Base-by-base conservation (phyloP, 371 early-diverging fungal species). In the Mucor racemosus region DNA sequence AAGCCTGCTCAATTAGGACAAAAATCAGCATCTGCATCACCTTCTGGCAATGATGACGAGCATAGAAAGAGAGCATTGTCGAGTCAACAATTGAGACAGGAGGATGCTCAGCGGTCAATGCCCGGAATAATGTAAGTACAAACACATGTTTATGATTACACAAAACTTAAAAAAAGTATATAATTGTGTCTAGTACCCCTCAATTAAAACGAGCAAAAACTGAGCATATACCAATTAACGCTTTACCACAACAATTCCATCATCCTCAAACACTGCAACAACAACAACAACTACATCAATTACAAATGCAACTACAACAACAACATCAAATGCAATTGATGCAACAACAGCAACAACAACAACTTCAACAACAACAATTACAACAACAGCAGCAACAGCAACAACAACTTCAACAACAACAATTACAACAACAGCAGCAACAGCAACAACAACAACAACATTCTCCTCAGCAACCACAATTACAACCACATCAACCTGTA, bases 101-200 rank as follows among this genome's bases (percentile, higher is more conserved):
- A 77, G 10, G 75, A 72, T 57, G 68, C 74, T 14, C 76, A 78
- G 31, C 41, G 62, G 31, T 62, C 67, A 0, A 76, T 76, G 74
- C 48, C 77, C n/a, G 75, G 77, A 10, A 53, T 72, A n/a, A 67
- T 69, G 77, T 77, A 71, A 68, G 71, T 69, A 38, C 26, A 26
- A 26, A 26, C 26, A 26, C 3, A 3, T 26, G 26, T 26, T 26
- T 26, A 1, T 26, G 26, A 26, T 26, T 26, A 3, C 26, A 26
- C 26, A 26, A 26, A 26, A 3, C 26, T 26, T 39, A 21, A 33
- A 35, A 35, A 38, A 19, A 39, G 5, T 21, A 26, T 38, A 4
- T 57, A 39, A 11, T 4, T 44, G 14, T 3, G 3, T 26, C 26
- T 39, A 71, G 68, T 38, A 61, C 58, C 34, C 67, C 67, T 53